Evolutionary conservation across 306 rosid genomes (phyloP), one percentile per base, ranked within the genome.

Genomic region (Hippophae rhamnoides): DNA sequence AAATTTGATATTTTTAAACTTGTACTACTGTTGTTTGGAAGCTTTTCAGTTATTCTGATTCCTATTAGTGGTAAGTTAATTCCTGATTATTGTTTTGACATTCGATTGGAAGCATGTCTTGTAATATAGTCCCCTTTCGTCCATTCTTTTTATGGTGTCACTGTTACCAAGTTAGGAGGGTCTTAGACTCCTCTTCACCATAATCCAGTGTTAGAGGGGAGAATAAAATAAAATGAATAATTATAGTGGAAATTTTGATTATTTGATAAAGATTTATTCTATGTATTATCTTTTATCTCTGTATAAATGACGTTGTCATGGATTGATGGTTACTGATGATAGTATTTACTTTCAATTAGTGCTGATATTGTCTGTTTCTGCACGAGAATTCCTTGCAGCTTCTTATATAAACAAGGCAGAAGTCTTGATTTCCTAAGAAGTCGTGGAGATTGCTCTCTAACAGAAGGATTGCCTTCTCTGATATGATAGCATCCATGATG

Each of bases 341-440:
- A 14, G 57, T 26, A 54, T 63, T 18, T 78, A 59, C 38, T 47
- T 56, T 61, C 10, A 31, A 31, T 31, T 31, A 31, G 38, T 31
- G 38, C 38, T 31, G 38, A 31, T 31, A 4, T 31, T 31, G 38
- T 31, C 38, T 4, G 38, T 31, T 31, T 31, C 38, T 31, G 38
- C 38, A 31, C 62, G n/a, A 62, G 52, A 38, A 31, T 64, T 61
- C 13, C 13, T 40, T 40, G 75, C 78, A 66, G 79, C 51, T 74
- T 76, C 77, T 57, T 68, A 80, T 83, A 85, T 72, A 54, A 61
- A 67, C 74, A 61, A 74, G 65, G 27, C 81, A 83, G 73, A 69
- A 74, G 80, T 61, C 18, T 65, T 62, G 63, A 64, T 57, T 69
- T 69, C 67, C 86, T 47, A 84, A 84, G 90, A 86, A 82, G 82